Evolutionary conservation across 1,139 yeast genomes (phyloP).

Genomic region (Yamadazyma spencermartinsiae): DNA sequence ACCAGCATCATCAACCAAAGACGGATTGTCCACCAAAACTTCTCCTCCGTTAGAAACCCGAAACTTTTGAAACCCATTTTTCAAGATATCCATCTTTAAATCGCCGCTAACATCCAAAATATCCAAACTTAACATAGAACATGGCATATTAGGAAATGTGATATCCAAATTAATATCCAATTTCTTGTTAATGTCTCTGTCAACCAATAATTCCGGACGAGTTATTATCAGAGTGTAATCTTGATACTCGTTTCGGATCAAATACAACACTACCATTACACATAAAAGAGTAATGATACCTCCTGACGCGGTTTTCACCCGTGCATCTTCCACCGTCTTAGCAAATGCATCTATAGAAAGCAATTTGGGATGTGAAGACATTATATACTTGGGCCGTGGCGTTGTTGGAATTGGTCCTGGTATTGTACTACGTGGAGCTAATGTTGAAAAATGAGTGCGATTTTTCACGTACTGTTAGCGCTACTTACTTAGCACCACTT

Average conservation of each 20-base stretch:
- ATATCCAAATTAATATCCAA: conserved; percentile 80
- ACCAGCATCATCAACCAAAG: conserved; percentile 28
- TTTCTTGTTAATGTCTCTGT: conserved; percentile 74
- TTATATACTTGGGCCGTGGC: conserved; percentile 7
- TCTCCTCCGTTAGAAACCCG: conserved; percentile 39
- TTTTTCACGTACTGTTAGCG: not conserved
- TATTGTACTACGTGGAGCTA: not conserved
- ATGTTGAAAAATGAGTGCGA: not conserved
- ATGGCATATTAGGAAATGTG: conserved; percentile 80
- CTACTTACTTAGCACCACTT: too few relatives aligned
- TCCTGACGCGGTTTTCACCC: conserved; percentile 84
- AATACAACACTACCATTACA: conserved; percentile 56
- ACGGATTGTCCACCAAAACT: conserved; percentile 29
- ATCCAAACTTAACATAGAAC: conserved; percentile 56
- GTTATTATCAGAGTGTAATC: conserved; percentile 68
- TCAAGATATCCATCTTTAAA: conserved; percentile 66
- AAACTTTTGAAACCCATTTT: conserved; percentile 69
- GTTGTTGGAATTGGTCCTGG: not conserved
- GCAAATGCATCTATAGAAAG: conserved; percentile 85
- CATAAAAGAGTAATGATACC: conserved; percentile 83
- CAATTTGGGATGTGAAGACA: conserved; percentile 47
- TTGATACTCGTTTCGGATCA: conserved; percentile 72
- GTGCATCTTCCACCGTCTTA: conserved; percentile 91
- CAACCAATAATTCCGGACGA: conserved; percentile 85
- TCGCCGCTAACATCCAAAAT: conserved; percentile 86